Conservation (phyloP, 139 green algal genomes). For the Picochlorum costavermella region DNA sequence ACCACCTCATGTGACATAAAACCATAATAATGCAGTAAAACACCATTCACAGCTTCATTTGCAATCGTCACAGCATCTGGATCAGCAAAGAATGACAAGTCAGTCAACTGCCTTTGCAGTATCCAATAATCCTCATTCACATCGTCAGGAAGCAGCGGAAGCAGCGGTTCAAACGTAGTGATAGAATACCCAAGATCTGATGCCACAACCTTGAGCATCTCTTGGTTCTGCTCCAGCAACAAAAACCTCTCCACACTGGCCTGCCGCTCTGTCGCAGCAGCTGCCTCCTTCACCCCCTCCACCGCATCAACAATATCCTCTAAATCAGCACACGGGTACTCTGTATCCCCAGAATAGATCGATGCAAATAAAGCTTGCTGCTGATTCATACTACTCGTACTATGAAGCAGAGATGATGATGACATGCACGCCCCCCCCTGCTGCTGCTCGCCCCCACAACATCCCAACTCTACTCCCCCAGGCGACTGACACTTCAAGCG, state of each 20-base stretch:
- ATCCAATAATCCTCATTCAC: neutral
- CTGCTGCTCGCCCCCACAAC: too few relatives aligned
- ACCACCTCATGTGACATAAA: neutral
- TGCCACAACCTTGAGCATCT: constrained; percentile 4
- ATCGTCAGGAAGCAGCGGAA: neutral
- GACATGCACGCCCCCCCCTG: too few relatives aligned
- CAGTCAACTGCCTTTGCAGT: neutral
- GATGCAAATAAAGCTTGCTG: too few relatives aligned
- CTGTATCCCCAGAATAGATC: neutral
- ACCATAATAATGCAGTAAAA: neutral
- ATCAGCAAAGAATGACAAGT: neutral
- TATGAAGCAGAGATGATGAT: too few relatives aligned
- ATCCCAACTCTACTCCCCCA: too few relatives aligned
- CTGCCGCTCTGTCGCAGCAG: neutral
- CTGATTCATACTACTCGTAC: too few relatives aligned
- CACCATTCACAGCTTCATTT: neutral
- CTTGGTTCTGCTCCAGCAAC: constrained; percentile 1
- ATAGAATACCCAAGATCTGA: neutral
- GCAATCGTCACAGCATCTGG: neutral
- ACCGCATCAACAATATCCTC: constrained; percentile 1
- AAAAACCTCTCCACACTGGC: neutral
- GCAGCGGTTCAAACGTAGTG: neutral
- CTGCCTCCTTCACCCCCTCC: neutral
- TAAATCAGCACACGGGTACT: neutral
- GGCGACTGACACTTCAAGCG: too few relatives aligned